Evolutionary conservation across 768 basidiomycete species (phyloP).

Genomic region (Rhodosporidiobolus odoratus): DNA sequence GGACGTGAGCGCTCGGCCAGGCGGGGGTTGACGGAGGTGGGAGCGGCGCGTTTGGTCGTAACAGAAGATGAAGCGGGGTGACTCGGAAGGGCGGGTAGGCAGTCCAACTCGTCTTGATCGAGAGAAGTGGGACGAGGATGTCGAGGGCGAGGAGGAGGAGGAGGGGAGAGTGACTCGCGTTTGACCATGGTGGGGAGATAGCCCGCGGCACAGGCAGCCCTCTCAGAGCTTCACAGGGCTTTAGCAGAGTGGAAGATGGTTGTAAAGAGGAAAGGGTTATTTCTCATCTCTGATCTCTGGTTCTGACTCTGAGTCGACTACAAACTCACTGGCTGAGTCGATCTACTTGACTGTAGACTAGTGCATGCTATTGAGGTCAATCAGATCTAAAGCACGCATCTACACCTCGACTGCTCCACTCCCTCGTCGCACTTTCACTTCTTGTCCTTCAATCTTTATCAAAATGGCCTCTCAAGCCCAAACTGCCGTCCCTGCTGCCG

Average conservation of each 20-base stretch:
- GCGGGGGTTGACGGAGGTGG: background rate
- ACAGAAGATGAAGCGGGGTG: background rate
- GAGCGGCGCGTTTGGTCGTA: too few species aligned
- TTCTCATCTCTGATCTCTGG: background rate
- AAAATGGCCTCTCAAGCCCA: background rate
- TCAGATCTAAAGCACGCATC: background rate
- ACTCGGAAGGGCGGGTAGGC: background rate
- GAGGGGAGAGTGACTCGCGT: background rate
- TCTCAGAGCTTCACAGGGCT: background rate
- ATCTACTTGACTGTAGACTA: too few species aligned
- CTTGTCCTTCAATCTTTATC: too few species aligned
- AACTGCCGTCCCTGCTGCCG: background rate
- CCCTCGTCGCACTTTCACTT: too few species aligned
- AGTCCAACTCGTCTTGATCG: constrained; percentile 16
- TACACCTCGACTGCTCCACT: background rate
- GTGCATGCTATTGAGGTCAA: background rate
- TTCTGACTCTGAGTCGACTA: background rate
- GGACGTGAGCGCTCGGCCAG: background rate
- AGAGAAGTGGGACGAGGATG: background rate
- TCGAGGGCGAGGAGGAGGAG: background rate
- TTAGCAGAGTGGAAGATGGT: background rate
- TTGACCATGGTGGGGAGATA: background rate
- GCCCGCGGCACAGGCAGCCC: background rate
- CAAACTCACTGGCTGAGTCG: too few species aligned
- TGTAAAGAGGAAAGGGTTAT: too few species aligned